These are phyloP conservation scores for Tulasnella calospora DNA, from an alignment of 768 basidiomycete species.

Conservation along the genomic window DNA sequence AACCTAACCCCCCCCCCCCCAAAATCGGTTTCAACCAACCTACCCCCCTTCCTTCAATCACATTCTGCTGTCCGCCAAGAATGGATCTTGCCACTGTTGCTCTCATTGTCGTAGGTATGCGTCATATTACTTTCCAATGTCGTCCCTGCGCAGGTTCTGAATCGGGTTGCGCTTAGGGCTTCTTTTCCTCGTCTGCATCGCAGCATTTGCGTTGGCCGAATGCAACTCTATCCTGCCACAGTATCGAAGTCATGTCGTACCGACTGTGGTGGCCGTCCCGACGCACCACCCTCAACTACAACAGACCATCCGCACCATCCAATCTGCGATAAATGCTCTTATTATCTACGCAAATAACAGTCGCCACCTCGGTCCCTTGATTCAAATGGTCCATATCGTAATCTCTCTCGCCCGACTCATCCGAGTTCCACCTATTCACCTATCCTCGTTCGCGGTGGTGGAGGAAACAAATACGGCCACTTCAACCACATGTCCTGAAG, in stretches of 20 bases:
- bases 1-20: too few relatives aligned
- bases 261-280: too few relatives aligned
- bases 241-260: too few relatives aligned
- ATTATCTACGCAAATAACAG: not conserved
- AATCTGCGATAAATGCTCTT: not conserved
- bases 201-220: not conserved
- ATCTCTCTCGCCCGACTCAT: too few relatives aligned
- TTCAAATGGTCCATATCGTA: too few relatives aligned
- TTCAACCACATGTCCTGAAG: too few relatives aligned
- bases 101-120: not conserved
- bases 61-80: not conserved
- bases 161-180: not conserved
- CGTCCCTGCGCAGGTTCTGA: not conserved
- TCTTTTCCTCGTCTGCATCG: not conserved
- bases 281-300: not conserved
- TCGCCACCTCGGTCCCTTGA: too few relatives aligned
- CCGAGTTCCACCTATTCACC: too few relatives aligned
- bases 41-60: not conserved
- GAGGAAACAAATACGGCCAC: too few relatives aligned
- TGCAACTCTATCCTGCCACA: not conserved
- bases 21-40: too few relatives aligned
- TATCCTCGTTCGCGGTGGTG: too few relatives aligned
- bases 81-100: not conserved
- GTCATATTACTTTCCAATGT: not conserved
- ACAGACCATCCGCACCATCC: not conserved